Base-by-base conservation (phyloP, 345 rosid species). In the Dipteronia dyeriana region DNA sequence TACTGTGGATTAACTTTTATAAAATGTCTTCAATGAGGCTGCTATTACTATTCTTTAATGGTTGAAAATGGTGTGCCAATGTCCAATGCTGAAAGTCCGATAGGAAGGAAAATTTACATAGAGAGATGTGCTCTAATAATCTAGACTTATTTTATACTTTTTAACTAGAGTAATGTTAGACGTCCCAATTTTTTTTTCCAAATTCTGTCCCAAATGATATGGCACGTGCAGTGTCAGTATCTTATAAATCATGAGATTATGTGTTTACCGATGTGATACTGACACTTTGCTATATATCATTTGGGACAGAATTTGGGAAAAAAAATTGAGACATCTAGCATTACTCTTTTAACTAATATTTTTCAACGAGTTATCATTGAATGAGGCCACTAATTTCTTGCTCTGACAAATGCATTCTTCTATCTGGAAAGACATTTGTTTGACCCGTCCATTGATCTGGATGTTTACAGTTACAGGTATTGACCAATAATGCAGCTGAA, bases 391-490 rank as follows among this genome's bases (percentile, higher is more conserved):
- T 60, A 38, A 51, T 51, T 25, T 49, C 38, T 66, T 57, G 13
- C 67, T 12, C 43, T 76, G 39, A 57, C 19, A 38, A 29, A 34
- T 1, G 9, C 23, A 57, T 47, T 29, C 38, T 62, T 70, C 62
- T 45, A 14, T 17, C 11, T 25, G 56, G 13, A 39, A 45, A 56
- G 29, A 25, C 23, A 8, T 62, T 4, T 26, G 23, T 47, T 51
- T 69, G 64, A 6, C 51, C 60, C 60, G 9, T 26, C 49, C 23
- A 1, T 82, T 71, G n/a, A 73, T 74, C 13, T 81, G 74, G 51
- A 76, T 74, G 78, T 66, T 77, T 87, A 70, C 94, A 96, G 99
- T 83, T 96, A 78, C 88, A 77, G 80, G 94, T 90, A 68, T 47
- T 85, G 82, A 83, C 97, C 56, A 86, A 49, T 71, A 91, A 79